Base-by-base conservation (phyloP, 2,329 filamentous ascomycete species). In the Pyrenophora graminea region DNA sequence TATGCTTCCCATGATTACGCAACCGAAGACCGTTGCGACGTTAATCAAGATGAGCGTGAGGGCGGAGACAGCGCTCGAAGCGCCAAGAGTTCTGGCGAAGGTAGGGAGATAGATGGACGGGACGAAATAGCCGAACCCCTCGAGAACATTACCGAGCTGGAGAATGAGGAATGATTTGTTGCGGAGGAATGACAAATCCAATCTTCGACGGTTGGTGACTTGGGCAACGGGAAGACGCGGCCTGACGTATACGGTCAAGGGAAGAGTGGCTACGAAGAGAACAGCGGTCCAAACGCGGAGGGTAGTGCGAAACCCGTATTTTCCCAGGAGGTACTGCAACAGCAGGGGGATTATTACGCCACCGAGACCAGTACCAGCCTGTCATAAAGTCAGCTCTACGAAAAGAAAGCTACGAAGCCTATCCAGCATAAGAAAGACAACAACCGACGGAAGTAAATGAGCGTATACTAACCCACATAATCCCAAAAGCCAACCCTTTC, bases 401-500 rank as follows among this genome's bases (percentile, higher is more conserved):
- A 21, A 3, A 5, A 3, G 2, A 21, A 21, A 21, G 19, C 19
- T 21, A 21, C 3, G 2, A 21, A 21, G 19, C 19, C 19, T 21
- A 21, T 21, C 19, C 19, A 21, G 3, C 5, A 21, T 3, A 21
- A 21, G 19, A 5, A 21, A 21, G 19, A 21, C 19, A 21, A 21
- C 3, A 21, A 21, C 19, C 19, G 3, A 5, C 19, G 5, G 19
- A 5, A 21, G 3, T 21, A 5, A 21, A 21, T 21, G 19, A 5
- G 5, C 5, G 19, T 21, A 21, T 21, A 21, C 19, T 21, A 21
- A 21, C 19, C 77, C 80, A 84, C 77, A 87, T 82, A 47, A 85
- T 78, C 12, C 85, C 85, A 57, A 82, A 84, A 1, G 83, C 83
- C 19, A 86, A 69, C 1, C 84, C 82, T 44, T 83, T 83, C 19